Percentiles rank a stretch among this genome's conserved stretches.
phyloP scores from a whole-genome alignment of 352 stramenopile genomes.

The Pythium folliculosum region DNA sequence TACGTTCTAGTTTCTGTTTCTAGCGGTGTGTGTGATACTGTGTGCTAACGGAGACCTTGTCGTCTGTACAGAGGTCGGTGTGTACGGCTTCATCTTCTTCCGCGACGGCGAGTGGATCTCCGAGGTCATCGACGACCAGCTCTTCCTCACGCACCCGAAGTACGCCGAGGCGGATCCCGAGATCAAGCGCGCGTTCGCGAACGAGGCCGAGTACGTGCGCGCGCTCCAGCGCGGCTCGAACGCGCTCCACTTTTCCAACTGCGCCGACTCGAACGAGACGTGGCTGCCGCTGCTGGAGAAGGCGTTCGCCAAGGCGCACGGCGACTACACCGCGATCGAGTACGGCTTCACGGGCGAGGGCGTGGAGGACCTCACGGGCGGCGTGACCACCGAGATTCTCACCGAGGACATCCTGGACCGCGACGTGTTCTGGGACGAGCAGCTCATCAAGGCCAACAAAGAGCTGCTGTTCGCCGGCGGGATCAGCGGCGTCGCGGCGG shows the following conservation, averaged over 20 bases:
- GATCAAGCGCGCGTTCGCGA: slow-evolving; percentile 30
- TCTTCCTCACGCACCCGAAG: slow-evolving; percentile 34
- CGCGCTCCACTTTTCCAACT: slow-evolving; percentile 44
- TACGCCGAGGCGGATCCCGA: slow-evolving; percentile 30
- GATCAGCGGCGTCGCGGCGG: slow-evolving; percentile 24
- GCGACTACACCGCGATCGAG: slow-evolving; percentile 68
- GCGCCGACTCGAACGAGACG: slow-evolving; percentile 60
- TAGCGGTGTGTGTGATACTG: no score
- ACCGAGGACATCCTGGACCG: slow-evolving; percentile 40
- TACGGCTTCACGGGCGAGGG: slow-evolving; percentile 53
- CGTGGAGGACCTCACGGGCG: slow-evolving; percentile 47
- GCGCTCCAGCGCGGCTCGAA: slow-evolving; percentile 38
- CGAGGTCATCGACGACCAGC: slow-evolving; percentile 48
- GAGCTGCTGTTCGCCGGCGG: slow-evolving; percentile 42
- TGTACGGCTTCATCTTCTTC: slow-evolving; percentile 60
- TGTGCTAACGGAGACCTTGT: neutral
- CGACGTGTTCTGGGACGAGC: slow-evolving; percentile 39
- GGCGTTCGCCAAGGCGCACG: slow-evolving; percentile 80
- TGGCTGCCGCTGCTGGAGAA: slow-evolving; percentile 89
- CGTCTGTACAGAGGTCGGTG: slow-evolving; percentile 32
- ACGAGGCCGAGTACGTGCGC: slow-evolving; percentile 31
- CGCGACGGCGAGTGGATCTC: slow-evolving; percentile 50
- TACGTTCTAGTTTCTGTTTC: neutral
- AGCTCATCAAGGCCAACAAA: slow-evolving; percentile 41
- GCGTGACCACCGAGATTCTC: slow-evolving; percentile 41